Conservation (phyloP, 73 alveolate genomes). For the Diophrys sp. region DNA sequence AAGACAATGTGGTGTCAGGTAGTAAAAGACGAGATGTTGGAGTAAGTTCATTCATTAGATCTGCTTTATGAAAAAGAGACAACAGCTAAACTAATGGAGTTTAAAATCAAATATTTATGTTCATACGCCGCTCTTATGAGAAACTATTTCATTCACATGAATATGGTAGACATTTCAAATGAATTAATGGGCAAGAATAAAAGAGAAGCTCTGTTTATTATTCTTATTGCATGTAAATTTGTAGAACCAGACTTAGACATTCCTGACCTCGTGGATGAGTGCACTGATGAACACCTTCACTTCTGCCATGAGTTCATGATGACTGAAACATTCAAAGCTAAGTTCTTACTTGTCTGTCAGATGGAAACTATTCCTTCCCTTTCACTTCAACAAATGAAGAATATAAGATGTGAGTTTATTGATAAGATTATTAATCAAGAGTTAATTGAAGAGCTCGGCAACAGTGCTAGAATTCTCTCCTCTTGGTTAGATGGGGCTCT, state of each 20-base stretch:
- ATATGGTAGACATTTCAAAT: conserved; percentile 22
- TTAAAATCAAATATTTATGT: conserved; percentile 34
- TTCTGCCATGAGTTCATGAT: conserved; percentile 23
- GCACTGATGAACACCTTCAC: conserved; percentile 27
- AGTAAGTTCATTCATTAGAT: conserved; percentile 53
- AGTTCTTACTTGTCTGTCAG: conserved; percentile 32
- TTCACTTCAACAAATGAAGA: conserved; percentile 38
- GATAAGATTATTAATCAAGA: conserved; percentile 37
- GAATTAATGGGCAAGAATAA: conserved; percentile 23
- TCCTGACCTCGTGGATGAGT: conserved; percentile 21
- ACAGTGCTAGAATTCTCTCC: conserved; percentile 50
- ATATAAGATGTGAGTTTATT: conserved; percentile 43
- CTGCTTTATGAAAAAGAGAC: conserved; percentile 53
- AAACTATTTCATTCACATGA: conserved; percentile 43
- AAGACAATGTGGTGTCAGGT: conserved; percentile 52
- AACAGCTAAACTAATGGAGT: conserved; percentile 48
- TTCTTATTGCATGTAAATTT: conserved; percentile 46
- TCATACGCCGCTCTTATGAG: conserved; percentile 49
- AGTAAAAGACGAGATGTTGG: conserved; percentile 60
- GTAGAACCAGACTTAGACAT: conserved; percentile 35
- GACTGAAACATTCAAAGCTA: conserved; percentile 23
- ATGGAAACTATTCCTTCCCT: conserved; percentile 61
- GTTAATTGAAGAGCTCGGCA: conserved; percentile 19
- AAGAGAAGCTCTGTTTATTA: conserved; percentile 16
- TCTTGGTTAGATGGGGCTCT: conserved; percentile 65